Percentiles rank a stretch among this genome's conserved stretches.
Conservation (phyloP, 345 rosid species). For the Acer campestre region DNA sequence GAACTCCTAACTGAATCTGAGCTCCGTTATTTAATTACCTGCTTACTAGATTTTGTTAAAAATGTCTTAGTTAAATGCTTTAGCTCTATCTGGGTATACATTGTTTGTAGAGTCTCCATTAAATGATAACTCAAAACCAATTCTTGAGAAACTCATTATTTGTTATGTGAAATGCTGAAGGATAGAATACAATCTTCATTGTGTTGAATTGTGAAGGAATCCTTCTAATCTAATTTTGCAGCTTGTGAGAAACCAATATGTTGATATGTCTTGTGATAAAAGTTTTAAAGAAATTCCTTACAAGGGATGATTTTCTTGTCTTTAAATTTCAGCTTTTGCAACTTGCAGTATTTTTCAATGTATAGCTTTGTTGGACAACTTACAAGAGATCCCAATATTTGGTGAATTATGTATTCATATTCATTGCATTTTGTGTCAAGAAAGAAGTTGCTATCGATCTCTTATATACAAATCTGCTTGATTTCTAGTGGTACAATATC, state of each 20-base stretch:
- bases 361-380: neutral
- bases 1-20: neutral
- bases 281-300: slow-evolving; percentile 2
- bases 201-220: neutral
- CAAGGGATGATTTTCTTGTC: slow-evolving; percentile 22
- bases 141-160: neutral
- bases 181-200: neutral
- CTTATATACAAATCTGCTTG: neutral
- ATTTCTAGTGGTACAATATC: neutral
- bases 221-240: neutral
- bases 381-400: neutral
- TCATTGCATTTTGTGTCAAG: neutral
- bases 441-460: neutral
- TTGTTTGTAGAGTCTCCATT: neutral
- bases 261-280: neutral
- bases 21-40: neutral
- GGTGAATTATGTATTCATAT: no score
- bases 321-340: slow-evolving; percentile 13
- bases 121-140: neutral
- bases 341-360: slow-evolving; percentile 7
- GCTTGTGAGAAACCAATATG: neutral
- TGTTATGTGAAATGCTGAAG: neutral
- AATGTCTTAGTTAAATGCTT: neutral
- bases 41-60: neutral
- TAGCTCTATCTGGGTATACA: neutral